phyloP scores from a whole-genome alignment of 306 rosid species.

The Spatholobus suberectus region DNA sequence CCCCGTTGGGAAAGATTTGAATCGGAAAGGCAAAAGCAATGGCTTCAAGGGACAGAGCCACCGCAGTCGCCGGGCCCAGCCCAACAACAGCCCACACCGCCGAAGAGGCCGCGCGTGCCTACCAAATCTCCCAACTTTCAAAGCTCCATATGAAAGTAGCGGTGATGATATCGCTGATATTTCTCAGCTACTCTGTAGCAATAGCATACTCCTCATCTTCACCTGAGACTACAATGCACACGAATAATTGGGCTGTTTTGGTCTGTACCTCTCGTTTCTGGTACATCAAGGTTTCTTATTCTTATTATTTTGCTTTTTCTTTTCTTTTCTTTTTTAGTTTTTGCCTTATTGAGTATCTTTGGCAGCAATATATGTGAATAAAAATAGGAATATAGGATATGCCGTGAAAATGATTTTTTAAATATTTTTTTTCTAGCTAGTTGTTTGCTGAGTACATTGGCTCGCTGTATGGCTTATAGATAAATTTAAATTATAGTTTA shows the following conservation, averaged over 20 bases:
- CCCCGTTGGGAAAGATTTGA: too few relatives aligned
- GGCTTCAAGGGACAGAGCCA: too few relatives aligned
- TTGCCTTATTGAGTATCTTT: not conserved
- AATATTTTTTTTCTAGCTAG: too few relatives aligned
- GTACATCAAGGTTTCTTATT: conserved; percentile 46
- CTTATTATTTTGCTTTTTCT: not conserved
- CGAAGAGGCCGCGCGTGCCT: too few relatives aligned
- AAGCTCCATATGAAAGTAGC: conserved; percentile 38
- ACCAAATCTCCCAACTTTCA: not conserved
- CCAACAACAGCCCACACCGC: too few relatives aligned
- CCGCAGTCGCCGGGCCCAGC: too few relatives aligned
- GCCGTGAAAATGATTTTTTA: not conserved
- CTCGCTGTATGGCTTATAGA: not conserved
- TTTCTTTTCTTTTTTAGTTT: not conserved
- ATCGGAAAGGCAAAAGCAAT: too few relatives aligned
- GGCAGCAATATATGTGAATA: not conserved
- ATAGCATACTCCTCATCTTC: conserved; percentile 59
- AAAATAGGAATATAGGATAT: not conserved
- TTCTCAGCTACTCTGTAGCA: conserved; percentile 50
- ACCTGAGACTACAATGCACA: conserved; percentile 72
- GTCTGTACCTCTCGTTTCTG: conserved; percentile 97
- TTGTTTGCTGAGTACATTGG: too few relatives aligned
- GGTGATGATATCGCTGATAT: conserved; percentile 44
- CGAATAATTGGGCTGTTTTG: conserved; percentile 93
- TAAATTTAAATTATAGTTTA: not conserved